Evolutionary conservation across 768 basidiomycete species (phyloP), one percentile per base, ranked within the genome.

Genomic region (Cystobasidium onofrii): DNA sequence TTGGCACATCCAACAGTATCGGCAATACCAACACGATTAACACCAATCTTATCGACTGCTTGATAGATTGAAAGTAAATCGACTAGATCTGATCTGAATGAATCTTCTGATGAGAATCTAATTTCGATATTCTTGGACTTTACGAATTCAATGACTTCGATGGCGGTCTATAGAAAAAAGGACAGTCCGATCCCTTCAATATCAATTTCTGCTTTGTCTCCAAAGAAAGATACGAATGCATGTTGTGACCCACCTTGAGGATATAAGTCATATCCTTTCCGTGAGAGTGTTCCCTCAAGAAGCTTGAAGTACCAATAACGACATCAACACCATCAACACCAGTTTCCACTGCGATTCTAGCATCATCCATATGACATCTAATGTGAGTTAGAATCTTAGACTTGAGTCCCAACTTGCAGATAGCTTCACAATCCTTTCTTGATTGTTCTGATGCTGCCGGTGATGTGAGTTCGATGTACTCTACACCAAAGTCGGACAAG

Each of bases 231-330:
- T n/a, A n/a, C n/a, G n/a, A n/a, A n/a, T n/a, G n/a, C n/a, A n/a
- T n/a, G n/a, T n/a, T n/a, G n/a, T n/a, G 64, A 70, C 78, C 74
- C 69, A 79, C 80, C 82, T 94, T 97, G 85, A 95, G 95, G 84
- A 99, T 99, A 84, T 96, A 99, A 57, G 91, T 84, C 92, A 99
- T 99, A 82, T 98, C 96, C 87, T 98, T 99, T 80, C 96, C 96
- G 82, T 99, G 96, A 31, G 95, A 97, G 86, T 98, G 96, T 84
- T 99, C 94, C 78, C 95, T 89, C 63, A 98, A 88, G 89, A 96
- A 99, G 50, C 94, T 97, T 12, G 94, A 97, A 10, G 96, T 98
- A 41, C 96, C 95, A 76, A 99, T 98, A 82, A 98, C 96, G 77
- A 98, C 92, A 81, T 98, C 95, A 75, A 97, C 96, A 81, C 96